Evolutionary conservation across 768 basidiomycete genomes (phyloP), one percentile per base, ranked within the genome.

Genomic region (Amanita rubescens): DNA sequence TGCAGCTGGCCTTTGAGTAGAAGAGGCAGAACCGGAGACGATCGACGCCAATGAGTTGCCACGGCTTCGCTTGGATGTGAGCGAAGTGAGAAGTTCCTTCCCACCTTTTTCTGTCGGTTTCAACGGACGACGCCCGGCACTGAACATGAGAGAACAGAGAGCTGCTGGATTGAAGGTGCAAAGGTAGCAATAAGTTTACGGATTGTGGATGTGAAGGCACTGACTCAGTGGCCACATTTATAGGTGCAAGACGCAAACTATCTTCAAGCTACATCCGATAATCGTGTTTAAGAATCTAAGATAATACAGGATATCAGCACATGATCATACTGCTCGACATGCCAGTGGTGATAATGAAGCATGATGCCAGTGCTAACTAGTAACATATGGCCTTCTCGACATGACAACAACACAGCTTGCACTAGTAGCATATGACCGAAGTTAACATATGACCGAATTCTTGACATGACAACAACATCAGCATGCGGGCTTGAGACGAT

Each of bases 241-340:
- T 43, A 43, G 20, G 3, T 43, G 34, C 34, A 35, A 35, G 34
- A 9, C 8, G 9, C 8, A 15, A 9, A 9, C 34, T 35, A 35
- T 35, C 34, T 35, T n/a, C n/a, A n/a, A n/a, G n/a, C n/a, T n/a
- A n/a, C 34, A 43, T 43, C 42, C 20, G 42, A 43, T 43, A 43
- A 43, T 43, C 20, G 20, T 43, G 20, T 43, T 43, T 22, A n/a
- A n/a, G 42, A 43, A 43, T 43, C 42, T 43, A 43, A 43, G 42
- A 43, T 43, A n/a, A 43, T 43, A 17, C 42, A 43, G 42, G n/a
- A 43, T 43, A 43, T 43, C 20, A 22, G n/a, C 42, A 43, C 20
- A 22, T 43, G 42, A 43, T n/a, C n/a, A n/a, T 43, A 43, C 42
- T 43, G 42, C 42, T 43, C 42, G 20, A 43, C 42, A 43, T 43